A percentile compares a stretch with the other conserved stretches of the same genome.
Evolutionary conservation across 768 basidiomycete genomes (phyloP).

Genomic region (Suillus subalutaceus): DNA sequence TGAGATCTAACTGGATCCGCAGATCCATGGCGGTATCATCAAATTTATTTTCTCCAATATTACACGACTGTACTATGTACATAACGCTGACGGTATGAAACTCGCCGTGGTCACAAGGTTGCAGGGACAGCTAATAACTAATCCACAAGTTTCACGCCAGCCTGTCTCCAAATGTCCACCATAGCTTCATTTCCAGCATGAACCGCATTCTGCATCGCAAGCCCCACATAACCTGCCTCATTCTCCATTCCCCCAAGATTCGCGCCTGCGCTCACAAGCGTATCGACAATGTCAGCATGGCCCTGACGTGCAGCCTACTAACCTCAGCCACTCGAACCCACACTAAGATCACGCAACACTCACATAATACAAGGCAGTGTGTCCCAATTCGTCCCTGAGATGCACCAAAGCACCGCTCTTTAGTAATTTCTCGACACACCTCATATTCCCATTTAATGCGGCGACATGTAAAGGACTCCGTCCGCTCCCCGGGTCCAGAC

Average conservation of each 20-base stretch:
- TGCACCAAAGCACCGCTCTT: slow-evolving; percentile 82
- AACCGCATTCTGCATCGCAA: slow-evolving; percentile 45
- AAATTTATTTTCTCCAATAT: background rate
- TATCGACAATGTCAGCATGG: slow-evolving; percentile 59
- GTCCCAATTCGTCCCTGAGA: slow-evolving; percentile 75
- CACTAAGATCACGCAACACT: slow-evolving; percentile 24
- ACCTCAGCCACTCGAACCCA: slow-evolving; percentile 4
- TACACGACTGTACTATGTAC: background rate
- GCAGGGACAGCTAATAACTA: background rate
- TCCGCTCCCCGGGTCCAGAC: slow-evolving; percentile 68
- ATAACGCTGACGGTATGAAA: background rate
- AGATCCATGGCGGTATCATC: background rate
- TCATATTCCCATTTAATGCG: slow-evolving; percentile 62
- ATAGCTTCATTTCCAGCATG: slow-evolving; percentile 45
- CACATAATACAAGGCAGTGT: slow-evolving; percentile 85
- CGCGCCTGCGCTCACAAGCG: slow-evolving; percentile 74
- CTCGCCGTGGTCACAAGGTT: background rate
- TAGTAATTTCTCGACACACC: slow-evolving; percentile 52
- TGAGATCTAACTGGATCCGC: background rate
- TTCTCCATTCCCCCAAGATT: slow-evolving; percentile 68
- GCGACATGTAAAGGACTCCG: slow-evolving; percentile 81
- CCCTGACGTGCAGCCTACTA: slow-evolving; percentile 75
- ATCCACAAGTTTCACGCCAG: slow-evolving; percentile 37
- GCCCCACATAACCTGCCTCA: slow-evolving; percentile 56
- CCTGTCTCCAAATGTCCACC: slow-evolving; percentile 58